Percentiles rank a stretch among this genome's conserved stretches.
phyloP scores from a whole-genome alignment of 2,329 filamentous ascomycete species.

The Venturia nashicola region DNA sequence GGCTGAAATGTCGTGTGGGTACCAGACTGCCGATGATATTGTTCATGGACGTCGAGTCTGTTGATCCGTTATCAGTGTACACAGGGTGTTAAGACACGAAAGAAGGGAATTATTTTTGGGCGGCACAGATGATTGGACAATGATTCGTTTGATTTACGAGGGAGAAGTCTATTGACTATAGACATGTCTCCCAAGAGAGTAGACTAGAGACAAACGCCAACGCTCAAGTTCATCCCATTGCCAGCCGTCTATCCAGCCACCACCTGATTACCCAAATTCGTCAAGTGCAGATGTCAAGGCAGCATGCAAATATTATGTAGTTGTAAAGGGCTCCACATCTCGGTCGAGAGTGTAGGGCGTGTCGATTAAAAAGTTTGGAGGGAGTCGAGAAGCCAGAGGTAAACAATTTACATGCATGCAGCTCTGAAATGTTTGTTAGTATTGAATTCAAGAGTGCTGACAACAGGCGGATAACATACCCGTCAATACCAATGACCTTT shows the following conservation, averaged over 20 bases:
- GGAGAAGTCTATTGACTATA: neutral
- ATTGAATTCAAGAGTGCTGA: neutral
- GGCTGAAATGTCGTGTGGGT: no score
- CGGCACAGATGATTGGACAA: neutral
- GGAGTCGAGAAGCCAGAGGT: neutral
- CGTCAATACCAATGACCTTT: constrained; percentile 34
- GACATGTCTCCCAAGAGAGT: neutral
- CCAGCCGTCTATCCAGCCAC: neutral
- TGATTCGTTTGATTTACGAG: neutral
- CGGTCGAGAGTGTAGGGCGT: neutral
- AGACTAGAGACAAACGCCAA: neutral
- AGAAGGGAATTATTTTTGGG: no score
- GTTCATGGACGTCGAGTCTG: no score
- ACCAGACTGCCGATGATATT: no score
- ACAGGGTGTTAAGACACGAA: no score
- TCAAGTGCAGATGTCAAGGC: neutral
- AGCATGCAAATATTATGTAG: neutral
- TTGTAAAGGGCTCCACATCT: neutral
- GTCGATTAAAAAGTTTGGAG: neutral
- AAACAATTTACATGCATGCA: constrained; percentile 8
- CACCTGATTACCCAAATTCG: neutral
- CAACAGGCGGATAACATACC: neutral
- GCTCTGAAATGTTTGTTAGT: neutral
- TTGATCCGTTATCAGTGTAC: no score
- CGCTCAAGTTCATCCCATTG: neutral